A percentile compares a stretch with the other conserved stretches of the same genome.
phyloP scores from a whole-genome alignment of 106 monocot species.

The Allium fistulosum region DNA sequence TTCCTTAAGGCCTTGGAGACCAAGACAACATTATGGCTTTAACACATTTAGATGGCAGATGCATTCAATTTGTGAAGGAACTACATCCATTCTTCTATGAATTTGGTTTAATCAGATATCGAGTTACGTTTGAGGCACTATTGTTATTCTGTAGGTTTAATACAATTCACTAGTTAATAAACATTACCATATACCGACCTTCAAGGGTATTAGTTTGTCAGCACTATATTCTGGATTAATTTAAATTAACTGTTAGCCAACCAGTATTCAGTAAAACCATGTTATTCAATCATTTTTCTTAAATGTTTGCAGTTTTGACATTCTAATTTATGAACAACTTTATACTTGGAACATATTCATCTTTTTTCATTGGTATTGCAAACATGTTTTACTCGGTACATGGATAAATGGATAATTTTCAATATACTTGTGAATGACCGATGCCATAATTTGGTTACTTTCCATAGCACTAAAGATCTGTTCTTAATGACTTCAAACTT shows the following conservation, averaged over 20 bases:
- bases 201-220: too few relatives aligned
- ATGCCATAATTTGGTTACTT: not conserved
- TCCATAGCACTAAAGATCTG: not conserved
- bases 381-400: not conserved
- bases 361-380: not conserved
- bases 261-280: not conserved
- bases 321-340: not conserved
- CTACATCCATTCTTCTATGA: constrained; percentile 67
- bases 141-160: too few relatives aligned
- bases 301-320: too few relatives aligned
- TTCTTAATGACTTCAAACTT: not conserved
- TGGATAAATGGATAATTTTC: not conserved
- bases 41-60: constrained; percentile 84
- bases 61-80: constrained; percentile 40
- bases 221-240: too few relatives aligned
- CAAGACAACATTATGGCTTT: constrained; percentile 48
- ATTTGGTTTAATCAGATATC: constrained; percentile 70
- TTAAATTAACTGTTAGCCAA: not conserved
- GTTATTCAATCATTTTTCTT: not conserved
- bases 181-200: too few relatives aligned
- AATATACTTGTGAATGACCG: not conserved
- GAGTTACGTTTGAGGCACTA: constrained; percentile 80
- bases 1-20: constrained; percentile 11
- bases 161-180: too few relatives aligned
- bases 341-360: not conserved